A percentile compares a stretch with the other conserved stretches of the same genome.
Evolutionary conservation across 2,329 filamentous ascomycete genomes (phyloP).

Genomic region (Talaromyces pinophilus): DNA sequence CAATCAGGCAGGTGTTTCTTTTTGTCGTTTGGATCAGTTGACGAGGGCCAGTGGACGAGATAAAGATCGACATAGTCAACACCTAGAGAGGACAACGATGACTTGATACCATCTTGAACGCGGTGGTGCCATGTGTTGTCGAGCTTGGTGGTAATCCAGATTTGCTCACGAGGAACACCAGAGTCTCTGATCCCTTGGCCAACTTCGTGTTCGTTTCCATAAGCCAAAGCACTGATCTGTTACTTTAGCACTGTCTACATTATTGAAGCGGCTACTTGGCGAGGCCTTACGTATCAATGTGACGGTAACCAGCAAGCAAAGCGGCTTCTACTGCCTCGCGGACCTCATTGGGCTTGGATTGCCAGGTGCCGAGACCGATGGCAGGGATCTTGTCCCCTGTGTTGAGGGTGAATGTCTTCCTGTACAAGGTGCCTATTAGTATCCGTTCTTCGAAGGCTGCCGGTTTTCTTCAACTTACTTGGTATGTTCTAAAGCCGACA

Average conservation of each 20-base stretch:
- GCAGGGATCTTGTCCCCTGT: conserved; percentile 53
- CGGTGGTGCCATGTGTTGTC: conserved; percentile 66
- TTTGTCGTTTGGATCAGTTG: conserved; percentile 53
- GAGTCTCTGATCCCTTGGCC: conserved; percentile 66
- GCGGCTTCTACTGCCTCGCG: conserved; percentile 51
- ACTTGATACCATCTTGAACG: conserved; percentile 63
- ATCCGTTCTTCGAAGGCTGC: background rate
- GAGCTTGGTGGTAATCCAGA: conserved; percentile 70
- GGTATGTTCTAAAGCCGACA: conserved; percentile 34
- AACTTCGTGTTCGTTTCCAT: conserved; percentile 67
- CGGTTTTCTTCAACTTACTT: conserved; percentile 29
- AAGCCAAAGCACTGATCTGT: conserved; percentile 44
- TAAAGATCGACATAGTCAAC: conserved; percentile 72
- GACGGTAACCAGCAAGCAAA: conserved; percentile 55
- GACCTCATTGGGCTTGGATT: conserved; percentile 56
- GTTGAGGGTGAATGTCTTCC: conserved; percentile 50
- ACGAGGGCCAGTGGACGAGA: conserved; percentile 67
- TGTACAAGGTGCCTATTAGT: conserved; percentile 21
- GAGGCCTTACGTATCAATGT: conserved; percentile 54
- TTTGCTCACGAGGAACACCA: conserved; percentile 64
- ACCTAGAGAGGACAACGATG: conserved; percentile 64
- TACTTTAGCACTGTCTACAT: conserved; percentile 7
- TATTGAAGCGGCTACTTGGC: background rate
- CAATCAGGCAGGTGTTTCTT: conserved; percentile 71
- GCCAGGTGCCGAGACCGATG: conserved; percentile 58